Evolutionary conservation across 768 basidiomycete species (phyloP).

Genomic region (Tricholoma sp.): DNA sequence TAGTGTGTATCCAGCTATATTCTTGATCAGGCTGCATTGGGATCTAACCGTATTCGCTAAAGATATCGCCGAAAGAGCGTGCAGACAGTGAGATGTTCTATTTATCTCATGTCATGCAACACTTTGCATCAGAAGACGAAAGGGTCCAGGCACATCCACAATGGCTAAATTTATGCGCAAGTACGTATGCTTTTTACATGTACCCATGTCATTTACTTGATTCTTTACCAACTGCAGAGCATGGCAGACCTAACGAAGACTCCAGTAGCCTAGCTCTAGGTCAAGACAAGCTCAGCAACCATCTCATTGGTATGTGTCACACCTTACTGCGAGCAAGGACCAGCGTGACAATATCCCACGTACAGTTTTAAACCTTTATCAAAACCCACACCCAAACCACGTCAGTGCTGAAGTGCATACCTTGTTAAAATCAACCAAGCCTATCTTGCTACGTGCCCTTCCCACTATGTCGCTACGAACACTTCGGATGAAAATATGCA

Average conservation of each 20-base stretch:
- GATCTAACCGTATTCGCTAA: constrained; percentile 3
- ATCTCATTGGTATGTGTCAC: constrained; percentile 49
- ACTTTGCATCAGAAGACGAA: constrained; percentile 37
- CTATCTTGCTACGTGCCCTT: constrained; percentile 48
- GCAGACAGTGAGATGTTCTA: constrained; percentile 83
- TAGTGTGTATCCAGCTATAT: constrained; percentile 35
- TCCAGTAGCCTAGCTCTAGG: constrained; percentile 16
- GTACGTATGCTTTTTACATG: constrained; percentile 33
- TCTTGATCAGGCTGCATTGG: constrained; percentile 1
- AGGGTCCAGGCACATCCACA: constrained; percentile 52
- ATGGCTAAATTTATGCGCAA: constrained; percentile 57
- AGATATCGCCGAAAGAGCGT: constrained; percentile 71
- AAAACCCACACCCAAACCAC: neutral
- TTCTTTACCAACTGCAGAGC: constrained; percentile 33
- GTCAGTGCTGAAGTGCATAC: constrained; percentile 1
- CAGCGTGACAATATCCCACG: neutral
- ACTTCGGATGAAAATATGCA: constrained; percentile 63
- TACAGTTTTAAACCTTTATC: constrained; percentile 10
- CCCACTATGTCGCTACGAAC: constrained; percentile 63
- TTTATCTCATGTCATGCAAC: constrained; percentile 56
- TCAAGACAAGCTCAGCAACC: constrained; percentile 53
- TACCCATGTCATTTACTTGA: constrained; percentile 2
- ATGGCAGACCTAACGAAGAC: constrained; percentile 47
- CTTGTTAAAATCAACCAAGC: constrained; percentile 13
- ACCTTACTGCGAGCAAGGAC: neutral